Conservation (phyloP, 225 moss, liverwort and hornwort species). For the Physcomitrium patens region DNA sequence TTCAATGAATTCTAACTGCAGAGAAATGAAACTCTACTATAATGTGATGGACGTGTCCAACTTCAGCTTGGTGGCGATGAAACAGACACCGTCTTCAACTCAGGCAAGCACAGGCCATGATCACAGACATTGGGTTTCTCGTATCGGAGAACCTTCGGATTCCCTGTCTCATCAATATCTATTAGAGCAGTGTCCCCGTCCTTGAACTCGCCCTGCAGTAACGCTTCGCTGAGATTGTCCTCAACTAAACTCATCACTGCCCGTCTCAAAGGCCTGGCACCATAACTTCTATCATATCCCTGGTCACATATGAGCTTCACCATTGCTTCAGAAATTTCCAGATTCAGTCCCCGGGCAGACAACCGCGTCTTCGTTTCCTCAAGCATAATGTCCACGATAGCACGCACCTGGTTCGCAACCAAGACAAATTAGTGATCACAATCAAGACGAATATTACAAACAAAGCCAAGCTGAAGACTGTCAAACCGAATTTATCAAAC, state of each 20-base stretch:
- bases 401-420: constrained; percentile 64
- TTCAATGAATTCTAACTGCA: neutral
- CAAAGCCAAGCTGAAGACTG: too few species aligned
- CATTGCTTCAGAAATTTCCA: constrained; percentile 92
- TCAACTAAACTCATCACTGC: constrained; percentile 85
- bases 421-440: constrained; percentile 9
- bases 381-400: constrained; percentile 95
- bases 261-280: constrained; percentile 88
- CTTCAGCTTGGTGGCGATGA: constrained; percentile 44
- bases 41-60: neutral
- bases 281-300: constrained; percentile 91
- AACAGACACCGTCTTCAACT: constrained; percentile 65
- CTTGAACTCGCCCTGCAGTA: constrained; percentile 76
- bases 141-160: constrained; percentile 78
- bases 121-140: constrained; percentile 83
- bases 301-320: constrained; percentile 89
- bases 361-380: constrained; percentile 83
- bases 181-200: constrained; percentile 93
- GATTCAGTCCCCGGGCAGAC: constrained; percentile 68
- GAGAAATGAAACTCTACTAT: neutral
- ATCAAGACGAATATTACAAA: neutral
- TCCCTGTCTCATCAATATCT: constrained; percentile 88
- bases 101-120: constrained; percentile 82
- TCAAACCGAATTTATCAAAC: too few species aligned
- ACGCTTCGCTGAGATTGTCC: constrained; percentile 87